These are phyloP conservation scores for Pseudopyrenochaeta lycopersici DNA, from an alignment of 2,329 filamentous ascomycete genomes.

Conservation along the genomic window DNA sequence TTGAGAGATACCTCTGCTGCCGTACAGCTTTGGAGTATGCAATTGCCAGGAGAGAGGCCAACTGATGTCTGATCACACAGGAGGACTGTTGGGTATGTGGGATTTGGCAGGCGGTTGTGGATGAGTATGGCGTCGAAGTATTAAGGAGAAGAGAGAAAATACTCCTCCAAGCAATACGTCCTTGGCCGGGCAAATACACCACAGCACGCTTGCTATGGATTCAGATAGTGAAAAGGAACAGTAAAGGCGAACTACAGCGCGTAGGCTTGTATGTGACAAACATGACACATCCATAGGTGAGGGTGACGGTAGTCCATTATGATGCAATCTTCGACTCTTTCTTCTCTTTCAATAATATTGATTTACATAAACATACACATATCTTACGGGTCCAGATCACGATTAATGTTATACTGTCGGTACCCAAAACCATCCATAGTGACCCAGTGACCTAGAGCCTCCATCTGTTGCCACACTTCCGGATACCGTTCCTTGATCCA, in stretches of 20 bases:
- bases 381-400: conserved; percentile 44
- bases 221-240: neutral
- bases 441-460: conserved; percentile 57
- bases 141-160: too few relatives aligned
- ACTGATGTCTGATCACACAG: neutral
- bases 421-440: conserved; percentile 49
- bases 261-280: too few relatives aligned
- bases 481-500: conserved; percentile 78
- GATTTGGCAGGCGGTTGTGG: too few relatives aligned
- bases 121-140: too few relatives aligned
- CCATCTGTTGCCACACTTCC: conserved; percentile 72
- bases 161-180: too few relatives aligned
- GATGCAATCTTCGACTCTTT: neutral
- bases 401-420: conserved; percentile 45
- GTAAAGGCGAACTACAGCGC: neutral
- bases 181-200: too few relatives aligned
- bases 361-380: neutral
- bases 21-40: neutral
- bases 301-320: too few relatives aligned
- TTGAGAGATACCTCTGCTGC: neutral
- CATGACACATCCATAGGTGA: too few relatives aligned
- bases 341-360: neutral
- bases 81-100: neutral
- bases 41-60: neutral
- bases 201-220: too few relatives aligned